Evolutionary conservation across 2,329 filamentous ascomycete species (phyloP).

Genomic region (Scytalidium sp.): DNA sequence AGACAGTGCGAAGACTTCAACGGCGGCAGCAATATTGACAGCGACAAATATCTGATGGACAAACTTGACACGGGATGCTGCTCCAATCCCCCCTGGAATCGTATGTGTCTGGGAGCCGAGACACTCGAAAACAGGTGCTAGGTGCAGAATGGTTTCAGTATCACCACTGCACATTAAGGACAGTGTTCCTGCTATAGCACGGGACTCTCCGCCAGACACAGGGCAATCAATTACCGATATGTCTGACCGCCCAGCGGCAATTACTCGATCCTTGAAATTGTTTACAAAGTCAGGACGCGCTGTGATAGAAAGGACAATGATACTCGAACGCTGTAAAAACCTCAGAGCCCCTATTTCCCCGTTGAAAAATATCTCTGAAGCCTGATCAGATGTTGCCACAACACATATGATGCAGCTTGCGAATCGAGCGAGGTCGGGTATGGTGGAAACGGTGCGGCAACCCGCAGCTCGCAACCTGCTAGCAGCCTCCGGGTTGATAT

Average conservation of each 20-base stretch:
- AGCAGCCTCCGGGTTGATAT: slow-evolving; percentile 65
- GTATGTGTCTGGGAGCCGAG: slow-evolving; percentile 59
- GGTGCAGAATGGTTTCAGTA: slow-evolving; percentile 75
- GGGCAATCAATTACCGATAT: slow-evolving; percentile 68
- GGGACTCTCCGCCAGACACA: slow-evolving; percentile 67
- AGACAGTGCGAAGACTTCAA: slow-evolving; percentile 60
- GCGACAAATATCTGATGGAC: slow-evolving; percentile 62
- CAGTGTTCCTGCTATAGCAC: slow-evolving; percentile 68
- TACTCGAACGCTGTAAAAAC: slow-evolving; percentile 48
- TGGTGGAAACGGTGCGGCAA: slow-evolving; percentile 55
- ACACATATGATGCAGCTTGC: slow-evolving; percentile 67
- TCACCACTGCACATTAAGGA: too few relatives aligned
- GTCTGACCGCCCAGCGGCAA: slow-evolving; percentile 55
- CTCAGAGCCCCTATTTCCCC: slow-evolving; percentile 48
- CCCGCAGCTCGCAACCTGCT: slow-evolving; percentile 63
- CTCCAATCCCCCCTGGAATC: slow-evolving; percentile 57
- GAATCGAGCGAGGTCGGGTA: slow-evolving; percentile 57
- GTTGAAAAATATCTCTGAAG: slow-evolving; percentile 62
- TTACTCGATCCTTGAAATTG: slow-evolving; percentile 53
- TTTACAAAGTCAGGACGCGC: slow-evolving; percentile 65
- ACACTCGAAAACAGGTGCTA: slow-evolving; percentile 55
- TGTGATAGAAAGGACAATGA: slow-evolving; percentile 66
- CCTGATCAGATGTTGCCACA: slow-evolving; percentile 72
- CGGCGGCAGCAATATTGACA: slow-evolving; percentile 58
- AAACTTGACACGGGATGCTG: slow-evolving; percentile 61